Conservation (phyloP, 106 monocot species). For the Acorus gramineus region DNA sequence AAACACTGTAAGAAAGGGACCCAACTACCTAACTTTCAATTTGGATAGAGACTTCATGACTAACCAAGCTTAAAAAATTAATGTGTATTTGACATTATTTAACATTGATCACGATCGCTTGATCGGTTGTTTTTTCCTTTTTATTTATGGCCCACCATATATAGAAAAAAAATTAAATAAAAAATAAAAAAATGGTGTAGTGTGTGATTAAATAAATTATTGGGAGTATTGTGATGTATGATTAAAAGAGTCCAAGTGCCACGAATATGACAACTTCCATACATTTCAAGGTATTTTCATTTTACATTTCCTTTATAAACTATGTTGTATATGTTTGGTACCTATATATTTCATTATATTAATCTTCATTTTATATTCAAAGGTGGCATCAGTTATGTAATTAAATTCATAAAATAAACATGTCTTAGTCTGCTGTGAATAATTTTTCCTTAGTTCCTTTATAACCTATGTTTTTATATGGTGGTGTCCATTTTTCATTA, state of each 20-base stretch:
- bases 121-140: background rate
- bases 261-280: background rate
- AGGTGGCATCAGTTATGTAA: no score
- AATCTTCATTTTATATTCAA: no score
- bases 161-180: background rate
- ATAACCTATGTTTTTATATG: no score
- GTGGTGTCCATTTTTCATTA: no score
- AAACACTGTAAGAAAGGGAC: slow-evolving; percentile 20
- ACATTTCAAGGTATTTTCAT: background rate
- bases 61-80: background rate
- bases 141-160: slow-evolving; percentile 1
- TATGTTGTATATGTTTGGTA: background rate
- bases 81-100: background rate
- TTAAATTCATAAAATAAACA: no score
- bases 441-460: no score
- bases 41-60: background rate
- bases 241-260: slow-evolving; percentile 1
- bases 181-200: background rate
- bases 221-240: background rate
- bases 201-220: background rate
- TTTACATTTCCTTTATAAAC: background rate
- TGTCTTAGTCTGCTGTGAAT: no score
- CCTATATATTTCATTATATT: background rate
- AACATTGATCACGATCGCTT: background rate
- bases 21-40: slow-evolving; percentile 15